Conservation (phyloP, 805 yeast species). For the Saccharomyces cerevisiae region DNA sequence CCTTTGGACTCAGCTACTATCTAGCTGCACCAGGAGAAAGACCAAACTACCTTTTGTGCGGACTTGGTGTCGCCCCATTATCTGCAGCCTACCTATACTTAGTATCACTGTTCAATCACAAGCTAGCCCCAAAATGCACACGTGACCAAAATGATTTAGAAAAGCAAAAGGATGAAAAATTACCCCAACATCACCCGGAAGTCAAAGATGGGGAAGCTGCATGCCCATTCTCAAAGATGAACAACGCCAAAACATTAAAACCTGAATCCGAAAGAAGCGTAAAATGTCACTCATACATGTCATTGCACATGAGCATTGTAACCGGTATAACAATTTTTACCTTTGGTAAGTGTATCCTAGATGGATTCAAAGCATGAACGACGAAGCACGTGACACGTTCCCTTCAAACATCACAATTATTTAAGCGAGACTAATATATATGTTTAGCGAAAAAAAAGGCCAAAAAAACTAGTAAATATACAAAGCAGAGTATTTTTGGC, state of each 20-base stretch:
- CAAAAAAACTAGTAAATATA: not conserved
- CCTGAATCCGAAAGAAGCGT: not conserved
- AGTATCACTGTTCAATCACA: not conserved
- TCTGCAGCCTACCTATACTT: slow-evolving; percentile 8
- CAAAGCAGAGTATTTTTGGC: not conserved
- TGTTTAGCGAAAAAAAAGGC: not conserved
- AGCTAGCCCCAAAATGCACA: not conserved
- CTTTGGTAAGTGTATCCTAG: not conserved
- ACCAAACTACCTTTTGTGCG: slow-evolving; percentile 4
- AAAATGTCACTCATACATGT: not conserved
- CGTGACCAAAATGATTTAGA: not conserved
- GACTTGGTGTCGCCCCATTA: slow-evolving; percentile 9
- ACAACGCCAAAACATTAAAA: not conserved
- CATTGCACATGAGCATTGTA: not conserved
- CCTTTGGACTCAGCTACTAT: slow-evolving; percentile 45
- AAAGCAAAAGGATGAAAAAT: not conserved
- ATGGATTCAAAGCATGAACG: not conserved
- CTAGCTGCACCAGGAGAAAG: slow-evolving; percentile 2
- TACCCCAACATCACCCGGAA: slow-evolving; percentile 12
- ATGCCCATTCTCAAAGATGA: slow-evolving; percentile 10
- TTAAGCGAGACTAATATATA: not conserved
- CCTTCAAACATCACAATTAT: not conserved
- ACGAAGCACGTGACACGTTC: not conserved
- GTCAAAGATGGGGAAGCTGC: slow-evolving; percentile 8
- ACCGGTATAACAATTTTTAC: not conserved